Evolutionary conservation across 139 green algal genomes (phyloP).

Genomic region (Marvania coccoides): DNA sequence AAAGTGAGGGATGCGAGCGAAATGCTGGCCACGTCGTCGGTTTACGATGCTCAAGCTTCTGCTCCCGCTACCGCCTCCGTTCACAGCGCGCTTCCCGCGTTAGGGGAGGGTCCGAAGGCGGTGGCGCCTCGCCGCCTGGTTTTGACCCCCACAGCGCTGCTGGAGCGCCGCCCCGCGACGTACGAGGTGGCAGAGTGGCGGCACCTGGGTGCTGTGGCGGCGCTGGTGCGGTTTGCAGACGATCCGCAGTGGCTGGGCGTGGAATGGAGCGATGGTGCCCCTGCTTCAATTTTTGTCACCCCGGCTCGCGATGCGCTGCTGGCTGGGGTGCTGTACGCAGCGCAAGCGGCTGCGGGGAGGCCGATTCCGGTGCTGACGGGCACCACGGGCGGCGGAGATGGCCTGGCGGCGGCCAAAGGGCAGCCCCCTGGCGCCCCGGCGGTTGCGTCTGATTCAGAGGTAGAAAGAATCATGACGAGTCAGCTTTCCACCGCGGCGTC

Average conservation of each 20-base stretch:
- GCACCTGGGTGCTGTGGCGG: constrained; percentile 26
- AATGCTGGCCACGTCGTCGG: neutral
- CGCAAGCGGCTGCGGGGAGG: constrained; percentile 25
- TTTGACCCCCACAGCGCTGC: constrained; percentile 49
- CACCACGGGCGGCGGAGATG: constrained; percentile 45
- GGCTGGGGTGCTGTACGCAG: constrained; percentile 59
- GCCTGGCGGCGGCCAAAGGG: constrained; percentile 19
- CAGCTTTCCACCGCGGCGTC: constrained; percentile 19
- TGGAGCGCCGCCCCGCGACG: constrained; percentile 49
- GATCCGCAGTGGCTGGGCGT: constrained; percentile 67
- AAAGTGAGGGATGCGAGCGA: constrained; percentile 14
- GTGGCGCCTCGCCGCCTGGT: constrained; percentile 41
- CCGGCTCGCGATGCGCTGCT: constrained; percentile 59
- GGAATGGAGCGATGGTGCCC: constrained; percentile 61
- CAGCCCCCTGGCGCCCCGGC: neutral
- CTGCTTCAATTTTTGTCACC: constrained; percentile 47
- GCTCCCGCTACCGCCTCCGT: neutral
- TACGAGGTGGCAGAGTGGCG: constrained; percentile 48
- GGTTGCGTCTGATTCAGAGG: constrained; percentile 40
- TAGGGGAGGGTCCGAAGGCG: neutral
- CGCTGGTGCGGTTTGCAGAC: constrained; percentile 38
- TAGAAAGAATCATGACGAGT: constrained; percentile 51
- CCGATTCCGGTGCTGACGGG: constrained; percentile 49
- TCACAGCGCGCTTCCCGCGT: neutral
- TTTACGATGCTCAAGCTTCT: neutral